Evolutionary conservation across 192 early-diverging fungal genomes (phyloP), one percentile per base, ranked within the genome.

Genomic region (Radiomyces spectabilis): DNA sequence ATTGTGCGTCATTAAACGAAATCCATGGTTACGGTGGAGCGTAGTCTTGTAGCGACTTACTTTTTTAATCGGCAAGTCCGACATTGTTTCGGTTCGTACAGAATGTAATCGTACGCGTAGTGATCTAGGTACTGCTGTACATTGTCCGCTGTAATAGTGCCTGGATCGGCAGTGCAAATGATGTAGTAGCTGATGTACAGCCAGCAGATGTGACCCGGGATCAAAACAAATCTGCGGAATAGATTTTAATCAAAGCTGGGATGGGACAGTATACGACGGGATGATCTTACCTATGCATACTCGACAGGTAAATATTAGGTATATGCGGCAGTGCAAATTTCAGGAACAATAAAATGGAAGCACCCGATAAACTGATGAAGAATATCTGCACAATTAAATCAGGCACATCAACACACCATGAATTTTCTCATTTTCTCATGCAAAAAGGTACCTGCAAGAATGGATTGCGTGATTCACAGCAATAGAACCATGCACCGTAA

Each of bases 11-110:
- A n/a, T n/a, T n/a, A n/a, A n/a, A n/a, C n/a, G n/a, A n/a, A 22
- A 15, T 30, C 15, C 21, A 24, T 41, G 5, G n/a, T 45, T 38
- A 5, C 26, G 2, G n/a, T 22, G 19, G 24, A 38, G 22, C 18
- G 7, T 13, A 38, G n/a, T 26, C 1, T 12, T 50, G 8, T 15
- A 8, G 13, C 19, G 35, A 15, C 57, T 54, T 71, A 78, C 76
- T 79, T 79, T 71, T 38, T 59, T 18, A 76, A 59, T 24, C 63
- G 50, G 45, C 77, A 79, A n/a, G 74, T 79, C 12, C 46, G 56
- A 47, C 77, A 79, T n/a, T 51, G 47, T 50, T 69, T 79, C 40
- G 77, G 69, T 42, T 69, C 51, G 37, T 69, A 79, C 6, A 74
- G 25, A n/a, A 79, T 41, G 8, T 57, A 50, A 49, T 79, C 77